Base-by-base conservation (phyloP, 768 basidiomycete genomes). In the Pholiota molesta region DNA sequence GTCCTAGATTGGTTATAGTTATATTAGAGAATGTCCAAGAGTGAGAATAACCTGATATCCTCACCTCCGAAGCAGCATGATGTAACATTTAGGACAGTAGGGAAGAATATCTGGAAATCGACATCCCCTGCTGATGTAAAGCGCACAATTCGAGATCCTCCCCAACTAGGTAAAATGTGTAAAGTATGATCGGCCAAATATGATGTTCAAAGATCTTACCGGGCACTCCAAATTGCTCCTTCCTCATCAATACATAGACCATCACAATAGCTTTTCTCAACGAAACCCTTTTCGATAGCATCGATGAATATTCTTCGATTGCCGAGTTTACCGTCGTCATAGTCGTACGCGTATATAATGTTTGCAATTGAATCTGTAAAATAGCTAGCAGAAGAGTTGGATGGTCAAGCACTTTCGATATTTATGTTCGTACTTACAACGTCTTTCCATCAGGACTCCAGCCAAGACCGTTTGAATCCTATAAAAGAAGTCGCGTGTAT, bases 61-160 rank as follows among this genome's bases (percentile, higher is more conserved):
- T 67, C 66, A 84, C 87, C 88, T 73, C 88, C 89, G 69, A 90
- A 90, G 68, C 85, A 86, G 64, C 88, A 89, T 11, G 87, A 80
- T 5, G 89, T 90, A 39, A 90, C 77, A 57, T 87, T 84, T 61
- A 86, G 73, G 5, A 78, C 89, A n/a, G 79, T 84, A 23, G 88
- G 87, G 65, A 90, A 86, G 17, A 75, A 52, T 40, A 90, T 77
- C 66, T 86, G 82, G 10, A 84, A 70, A 67, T 88, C 86, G 19
- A 87, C 75, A 26, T 69, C 67, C 4, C 89, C 89, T n/a, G 82
- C 77, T 29, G 72, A 72, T 28, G 78, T 78, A 66, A 86, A 88
- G 54, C 88, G 78, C 49, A 85, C 74, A 57, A 90, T 78, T 60
- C 79, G 76, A 47, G 86, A 88, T 23, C 84, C 86, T 61, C 85